Evolutionary conservation across 139 green algal genomes (phyloP).

Genomic region (Coelastrella sp.): DNA sequence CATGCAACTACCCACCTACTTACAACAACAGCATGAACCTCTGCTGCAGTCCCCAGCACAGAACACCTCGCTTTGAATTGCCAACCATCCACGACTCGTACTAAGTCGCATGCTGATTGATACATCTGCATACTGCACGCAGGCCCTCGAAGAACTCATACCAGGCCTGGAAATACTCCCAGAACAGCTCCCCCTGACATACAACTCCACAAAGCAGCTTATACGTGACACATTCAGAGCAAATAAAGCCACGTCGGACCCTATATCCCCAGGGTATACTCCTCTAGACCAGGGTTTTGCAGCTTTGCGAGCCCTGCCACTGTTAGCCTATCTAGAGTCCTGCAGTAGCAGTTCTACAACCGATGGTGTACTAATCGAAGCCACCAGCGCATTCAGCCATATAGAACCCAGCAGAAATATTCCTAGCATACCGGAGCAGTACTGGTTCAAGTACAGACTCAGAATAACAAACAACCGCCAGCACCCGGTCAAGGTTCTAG

Average conservation of each 20-base stretch:
- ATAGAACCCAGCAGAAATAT: too few relatives aligned
- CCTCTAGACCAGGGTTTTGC: conserved; percentile 23
- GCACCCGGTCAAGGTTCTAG: conserved; percentile 17
- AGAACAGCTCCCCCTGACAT: not conserved
- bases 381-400: conserved; percentile 18
- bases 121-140: not conserved
- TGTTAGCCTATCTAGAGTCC: conserved; percentile 1
- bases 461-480: conserved; percentile 18
- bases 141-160: not conserved
- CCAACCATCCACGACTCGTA: too few relatives aligned
- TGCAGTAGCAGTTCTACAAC: conserved; percentile 16
- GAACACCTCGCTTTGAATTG: too few relatives aligned
- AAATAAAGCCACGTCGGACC: not conserved
- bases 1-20: too few relatives aligned
- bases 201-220: not conserved
- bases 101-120: not conserved
- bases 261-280: not conserved
- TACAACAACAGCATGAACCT: too few relatives aligned
- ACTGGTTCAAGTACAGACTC: conserved; percentile 10
- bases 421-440: not conserved
- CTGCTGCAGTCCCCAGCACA: too few relatives aligned
- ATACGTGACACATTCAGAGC: not conserved
- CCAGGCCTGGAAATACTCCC: conserved; percentile 1
- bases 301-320: conserved; percentile 13
- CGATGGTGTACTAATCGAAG: conserved; percentile 1